Evolutionary conservation across 2,329 filamentous ascomycete genomes (phyloP), one percentile per base, ranked within the genome.

Genomic region (Chaetomium globosum): DNA sequence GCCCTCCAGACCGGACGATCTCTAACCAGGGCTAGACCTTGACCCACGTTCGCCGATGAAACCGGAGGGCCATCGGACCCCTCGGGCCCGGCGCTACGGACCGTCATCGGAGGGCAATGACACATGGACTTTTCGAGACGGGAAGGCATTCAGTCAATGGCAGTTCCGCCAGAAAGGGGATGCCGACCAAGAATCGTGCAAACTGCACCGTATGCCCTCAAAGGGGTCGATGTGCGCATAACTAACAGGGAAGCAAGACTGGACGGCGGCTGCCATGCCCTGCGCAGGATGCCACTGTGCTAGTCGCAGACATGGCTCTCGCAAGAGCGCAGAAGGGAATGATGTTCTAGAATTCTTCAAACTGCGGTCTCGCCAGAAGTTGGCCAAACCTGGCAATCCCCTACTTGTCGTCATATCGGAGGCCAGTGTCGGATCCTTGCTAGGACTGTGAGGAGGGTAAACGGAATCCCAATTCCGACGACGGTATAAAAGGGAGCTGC

Each of bases 51-150:
- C 49, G 4, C 59, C 59, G 59, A 61, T 53, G 9, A 26, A 36
- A 46, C 51, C 51, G 59, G 59, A 61, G 59, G 31, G 2, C 58
- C 26, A 61, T 61, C 59, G 59, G 59, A 61, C 59, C 59, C 21
- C 49, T 61, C 49, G 23, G 51, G 10, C 30, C 58, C 58, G 48
- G 30, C 16, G 28, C 23, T 48, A 23, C 48, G 33, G 48, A 36
- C 59, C 59, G 59, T 46, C 59, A 61, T 61, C 59, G 59, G 59
- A 61, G 30, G 30, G 23, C 16, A 12, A 46, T 51, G 58, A 60
- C 33, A 49, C 58, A 30, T 10, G 48, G 48, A 51, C 3, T n/a
- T 16, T 19, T 53, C 16, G n/a, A 9, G 16, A 26, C 7, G 19
- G 28, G n/a, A 59, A 51, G 46, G 19, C 23, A 36, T 49, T 28